A percentile compares a stretch with the other conserved stretches of the same genome.
Evolutionary conservation across 768 basidiomycete species (phyloP).

Genomic region (Suillus luteus): DNA sequence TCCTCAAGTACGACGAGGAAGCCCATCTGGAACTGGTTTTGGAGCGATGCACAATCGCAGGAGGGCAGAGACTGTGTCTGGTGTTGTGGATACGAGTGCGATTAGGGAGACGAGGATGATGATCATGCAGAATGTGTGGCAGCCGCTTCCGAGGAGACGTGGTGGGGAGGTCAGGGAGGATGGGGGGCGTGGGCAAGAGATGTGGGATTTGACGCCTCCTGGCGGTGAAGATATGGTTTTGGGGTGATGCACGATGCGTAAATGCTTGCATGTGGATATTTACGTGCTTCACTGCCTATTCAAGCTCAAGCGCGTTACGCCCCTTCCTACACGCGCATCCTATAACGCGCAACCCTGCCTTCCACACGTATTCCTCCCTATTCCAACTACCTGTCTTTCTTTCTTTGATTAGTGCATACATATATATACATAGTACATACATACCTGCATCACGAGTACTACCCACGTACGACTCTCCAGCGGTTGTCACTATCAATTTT

Average conservation of each 20-base stretch:
- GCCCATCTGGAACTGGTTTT: background rate
- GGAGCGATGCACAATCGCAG: slow-evolving; percentile 27
- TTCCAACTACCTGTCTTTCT: slow-evolving; percentile 1
- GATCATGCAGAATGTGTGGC: background rate
- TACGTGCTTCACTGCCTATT: background rate
- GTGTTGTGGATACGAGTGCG: slow-evolving; percentile 28
- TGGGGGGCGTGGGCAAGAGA: slow-evolving; percentile 25
- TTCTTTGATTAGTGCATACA: slow-evolving; percentile 21
- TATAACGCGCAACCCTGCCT: background rate
- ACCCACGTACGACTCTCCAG: slow-evolving; percentile 4
- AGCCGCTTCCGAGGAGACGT: background rate
- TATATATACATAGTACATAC: slow-evolving; percentile 15
- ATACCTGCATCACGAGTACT: slow-evolving; percentile 25
- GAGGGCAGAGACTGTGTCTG: slow-evolving; percentile 37
- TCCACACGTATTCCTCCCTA: background rate
- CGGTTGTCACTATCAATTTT: slow-evolving; percentile 3
- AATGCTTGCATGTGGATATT: background rate
- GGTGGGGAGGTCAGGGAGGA: slow-evolving; percentile 17
- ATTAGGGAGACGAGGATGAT: slow-evolving; percentile 4
- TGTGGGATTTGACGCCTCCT: slow-evolving; percentile 32
- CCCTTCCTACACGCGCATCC: background rate
- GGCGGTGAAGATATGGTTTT: slow-evolving; percentile 34
- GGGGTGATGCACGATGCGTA: slow-evolving; percentile 18
- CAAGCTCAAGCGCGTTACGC: background rate
- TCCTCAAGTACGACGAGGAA: slow-evolving; percentile 20